Evolutionary conservation across 371 early-diverging fungal genomes (phyloP).

Genomic region (Neoconidiobolus thromboides): DNA sequence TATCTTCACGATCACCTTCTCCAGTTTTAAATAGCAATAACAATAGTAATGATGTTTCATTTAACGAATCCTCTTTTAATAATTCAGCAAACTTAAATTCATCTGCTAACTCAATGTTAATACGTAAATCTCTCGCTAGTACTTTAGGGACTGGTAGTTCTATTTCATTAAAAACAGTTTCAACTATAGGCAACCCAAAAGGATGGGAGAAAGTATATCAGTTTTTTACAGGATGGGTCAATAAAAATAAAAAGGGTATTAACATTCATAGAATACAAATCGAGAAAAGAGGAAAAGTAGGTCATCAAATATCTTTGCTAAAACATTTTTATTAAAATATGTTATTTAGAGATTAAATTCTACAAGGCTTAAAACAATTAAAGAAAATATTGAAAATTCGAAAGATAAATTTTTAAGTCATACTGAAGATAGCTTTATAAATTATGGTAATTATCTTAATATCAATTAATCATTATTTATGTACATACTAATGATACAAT

Average conservation of each 20-base stretch:
- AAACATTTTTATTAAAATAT: background rate
- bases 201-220: constrained; percentile 1
- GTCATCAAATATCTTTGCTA: background rate
- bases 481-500: background rate
- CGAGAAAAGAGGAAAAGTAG: background rate
- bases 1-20: too few species aligned
- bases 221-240: background rate
- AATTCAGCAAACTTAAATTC: background rate
- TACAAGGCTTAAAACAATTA: background rate
- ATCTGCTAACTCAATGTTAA: background rate
- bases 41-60: too few species aligned
- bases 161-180: background rate
- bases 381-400: background rate
- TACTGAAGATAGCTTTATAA: background rate
- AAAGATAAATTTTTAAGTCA: background rate
- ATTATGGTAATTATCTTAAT: background rate
- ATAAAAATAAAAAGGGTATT: background rate
- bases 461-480: background rate
- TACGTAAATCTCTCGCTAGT: background rate
- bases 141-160: background rate
- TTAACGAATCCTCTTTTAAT: background rate
- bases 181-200: background rate
- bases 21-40: too few species aligned
- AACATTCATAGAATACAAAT: background rate
- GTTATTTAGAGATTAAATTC: background rate